These are phyloP conservation scores for Penicillium sp. DNA, from an alignment of 2,329 filamentous ascomycete genomes.

Conservation along the genomic window DNA sequence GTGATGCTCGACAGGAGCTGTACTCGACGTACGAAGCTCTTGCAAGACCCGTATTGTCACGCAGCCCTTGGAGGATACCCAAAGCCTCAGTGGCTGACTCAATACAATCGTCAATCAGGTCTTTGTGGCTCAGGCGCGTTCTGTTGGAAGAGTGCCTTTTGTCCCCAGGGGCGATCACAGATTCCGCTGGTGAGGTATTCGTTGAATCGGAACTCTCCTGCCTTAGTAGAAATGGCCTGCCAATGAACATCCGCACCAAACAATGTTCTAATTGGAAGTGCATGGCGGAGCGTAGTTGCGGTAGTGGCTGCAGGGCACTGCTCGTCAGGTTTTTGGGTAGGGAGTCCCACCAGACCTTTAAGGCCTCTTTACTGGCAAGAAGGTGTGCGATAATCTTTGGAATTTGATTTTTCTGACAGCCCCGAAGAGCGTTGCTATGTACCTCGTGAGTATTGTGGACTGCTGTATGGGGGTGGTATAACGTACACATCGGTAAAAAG, in stretches of 20 bases:
- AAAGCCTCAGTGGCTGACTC: neutral
- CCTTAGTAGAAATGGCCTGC: slow-evolving; percentile 44
- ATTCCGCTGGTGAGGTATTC: slow-evolving; percentile 2
- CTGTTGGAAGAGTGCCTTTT: neutral
- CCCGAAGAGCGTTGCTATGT: neutral
- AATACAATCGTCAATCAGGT: slow-evolving; percentile 1
- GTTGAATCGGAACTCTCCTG: neutral
- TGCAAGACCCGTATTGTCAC: slow-evolving; percentile 23
- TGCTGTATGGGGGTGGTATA: neutral
- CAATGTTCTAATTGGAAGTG: slow-evolving; percentile 41
- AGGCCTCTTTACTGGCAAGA: neutral
- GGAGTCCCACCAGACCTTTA: neutral
- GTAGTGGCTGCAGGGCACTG: neutral
- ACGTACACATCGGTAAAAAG: neutral
- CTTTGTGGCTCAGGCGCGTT: neutral
- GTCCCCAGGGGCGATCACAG: neutral
- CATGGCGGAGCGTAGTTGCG: slow-evolving; percentile 12
- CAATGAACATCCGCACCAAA: slow-evolving; percentile 46
- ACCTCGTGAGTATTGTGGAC: neutral
- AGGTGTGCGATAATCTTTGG: neutral
- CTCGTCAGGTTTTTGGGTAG: neutral
- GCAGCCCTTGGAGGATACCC: slow-evolving; percentile 13
- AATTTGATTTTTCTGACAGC: neutral
- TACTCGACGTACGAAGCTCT: slow-evolving; percentile 33
- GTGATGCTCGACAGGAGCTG: slow-evolving; percentile 31